A percentile compares a stretch with the other conserved stretches of the same genome.
Conservation (phyloP, 2,329 filamentous ascomycete genomes). For the Thyridium curvatum region DNA sequence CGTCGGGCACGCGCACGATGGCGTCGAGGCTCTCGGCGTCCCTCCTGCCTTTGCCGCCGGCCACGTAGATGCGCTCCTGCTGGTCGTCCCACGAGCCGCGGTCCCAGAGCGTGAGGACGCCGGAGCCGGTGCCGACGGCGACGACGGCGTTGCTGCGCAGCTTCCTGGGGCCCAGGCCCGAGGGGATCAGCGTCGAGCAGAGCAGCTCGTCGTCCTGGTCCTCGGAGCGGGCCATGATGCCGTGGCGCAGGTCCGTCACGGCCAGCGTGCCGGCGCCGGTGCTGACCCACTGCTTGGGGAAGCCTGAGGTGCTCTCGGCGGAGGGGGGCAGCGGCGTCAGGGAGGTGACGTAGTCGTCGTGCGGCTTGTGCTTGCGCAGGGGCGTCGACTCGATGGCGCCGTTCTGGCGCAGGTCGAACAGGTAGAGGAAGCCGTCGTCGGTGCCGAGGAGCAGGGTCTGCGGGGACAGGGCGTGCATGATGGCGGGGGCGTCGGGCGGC, state of each 20-base stretch:
- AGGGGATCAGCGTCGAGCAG: constrained; percentile 68
- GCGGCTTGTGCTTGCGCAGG: constrained; percentile 75
- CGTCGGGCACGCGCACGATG: constrained; percentile 65
- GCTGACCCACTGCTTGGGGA: constrained; percentile 90
- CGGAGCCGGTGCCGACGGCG: constrained; percentile 69
- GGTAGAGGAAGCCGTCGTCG: constrained; percentile 82
- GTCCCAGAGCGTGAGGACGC: constrained; percentile 89
- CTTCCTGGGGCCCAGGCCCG: constrained; percentile 62
- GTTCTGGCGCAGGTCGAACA: constrained; percentile 71
- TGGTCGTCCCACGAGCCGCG: constrained; percentile 93
- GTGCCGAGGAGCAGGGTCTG: constrained; percentile 85
- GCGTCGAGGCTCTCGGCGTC: constrained; percentile 77
- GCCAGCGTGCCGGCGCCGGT: constrained; percentile 89
- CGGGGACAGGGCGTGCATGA: constrained; percentile 78
- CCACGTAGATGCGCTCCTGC: constrained; percentile 78
- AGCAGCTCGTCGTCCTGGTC: constrained; percentile 93
- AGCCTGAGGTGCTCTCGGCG: constrained; percentile 76
- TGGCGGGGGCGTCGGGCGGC: constrained; percentile 47
- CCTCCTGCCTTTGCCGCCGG: constrained; percentile 40
- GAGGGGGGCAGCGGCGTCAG: constrained; percentile 77
- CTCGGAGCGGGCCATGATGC: constrained; percentile 82
- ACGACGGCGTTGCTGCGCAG: constrained; percentile 65
- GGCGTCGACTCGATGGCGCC: constrained; percentile 55
- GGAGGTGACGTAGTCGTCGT: constrained; percentile 89
- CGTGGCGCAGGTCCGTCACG: constrained; percentile 80